Evolutionary conservation across 176 grass and related monocot genomes (phyloP).

Genomic region (Thinopyrum elongatum): DNA sequence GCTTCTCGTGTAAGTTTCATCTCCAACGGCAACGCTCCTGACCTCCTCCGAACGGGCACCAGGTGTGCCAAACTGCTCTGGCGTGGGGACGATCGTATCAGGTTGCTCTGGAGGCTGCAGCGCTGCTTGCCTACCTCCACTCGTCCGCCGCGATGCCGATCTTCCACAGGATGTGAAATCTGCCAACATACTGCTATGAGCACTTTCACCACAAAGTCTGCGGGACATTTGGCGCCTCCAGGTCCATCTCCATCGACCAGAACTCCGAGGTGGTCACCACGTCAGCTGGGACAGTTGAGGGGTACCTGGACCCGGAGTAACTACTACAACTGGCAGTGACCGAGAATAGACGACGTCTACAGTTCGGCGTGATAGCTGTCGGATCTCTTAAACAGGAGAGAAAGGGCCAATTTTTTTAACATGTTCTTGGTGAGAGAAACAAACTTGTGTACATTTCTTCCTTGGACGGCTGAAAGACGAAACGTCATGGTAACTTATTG

Average conservation of each 20-base stretch:
- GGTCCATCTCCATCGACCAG: slow-evolving; percentile 45
- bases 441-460: slow-evolving; percentile 46
- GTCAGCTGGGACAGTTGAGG: slow-evolving; percentile 58
- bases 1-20: slow-evolving; percentile 61
- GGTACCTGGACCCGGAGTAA: slow-evolving; percentile 34
- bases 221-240: slow-evolving; percentile 47
- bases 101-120: slow-evolving; percentile 43
- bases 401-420: slow-evolving; percentile 40
- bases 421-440: slow-evolving; percentile 17
- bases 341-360: slow-evolving; percentile 55
- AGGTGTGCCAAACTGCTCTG: neutral
- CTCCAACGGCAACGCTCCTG: slow-evolving; percentile 46
- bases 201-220: slow-evolving; percentile 32
- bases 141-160: slow-evolving; percentile 42
- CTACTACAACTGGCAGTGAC: slow-evolving; percentile 29
- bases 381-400: slow-evolving; percentile 44
- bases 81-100: slow-evolving; percentile 41
- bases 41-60: slow-evolving; percentile 30
- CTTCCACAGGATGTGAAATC: slow-evolving; percentile 57
- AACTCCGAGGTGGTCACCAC: slow-evolving; percentile 37
- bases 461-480: slow-evolving; percentile 7
- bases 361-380: slow-evolving; percentile 52
- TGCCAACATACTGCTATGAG: slow-evolving; percentile 50
- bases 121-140: slow-evolving; percentile 44
- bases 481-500: neutral